Evolutionary conservation across 768 basidiomycete genomes (phyloP), one percentile per base, ranked within the genome.

Genomic region (Amanita pallidorosea): DNA sequence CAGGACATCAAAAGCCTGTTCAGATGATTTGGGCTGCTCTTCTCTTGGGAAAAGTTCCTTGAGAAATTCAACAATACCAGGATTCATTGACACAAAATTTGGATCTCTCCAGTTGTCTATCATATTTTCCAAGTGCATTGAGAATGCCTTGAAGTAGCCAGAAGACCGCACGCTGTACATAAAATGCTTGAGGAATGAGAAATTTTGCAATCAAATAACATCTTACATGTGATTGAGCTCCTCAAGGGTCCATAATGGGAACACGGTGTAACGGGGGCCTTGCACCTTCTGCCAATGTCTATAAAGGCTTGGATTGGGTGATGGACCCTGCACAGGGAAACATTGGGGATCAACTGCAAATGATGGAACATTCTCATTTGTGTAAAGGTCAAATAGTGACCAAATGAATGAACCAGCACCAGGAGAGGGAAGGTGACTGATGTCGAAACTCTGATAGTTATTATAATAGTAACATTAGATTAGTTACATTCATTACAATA

Each of bases 381-480:
- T 22, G 27, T 22, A 2, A 44, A 45, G 44, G 44, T 45, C 44
- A 45, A 45, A 45, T 45, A 29, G 9, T n/a, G 27, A 45, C 44
- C 44, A 45, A 45, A 31, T 45, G 44, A 45, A n/a, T 18, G 9
- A 45, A 45, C 31, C 31, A 31, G 25, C 15, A 9, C 27, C 44
- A 45, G 44, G 44, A 15, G 44, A 45, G 44, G 44, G 44, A 45
- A 45, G 44, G n/a, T n/a, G n/a, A n/a, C n/a, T n/a, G n/a, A n/a
- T n/a, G n/a, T n/a, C n/a, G n/a, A n/a, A n/a, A n/a, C n/a, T n/a
- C n/a, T n/a, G n/a, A n/a, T n/a, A n/a, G n/a, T n/a, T n/a, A n/a
- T n/a, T n/a, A n/a, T n/a, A n/a, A n/a, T n/a, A n/a, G n/a, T n/a
- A n/a, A n/a, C n/a, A n/a, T n/a, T n/a, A n/a, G n/a, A n/a, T n/a